These are phyloP conservation scores for Vachellia collinsii DNA, from an alignment of 306 rosid species.

Conservation along the genomic window DNA sequence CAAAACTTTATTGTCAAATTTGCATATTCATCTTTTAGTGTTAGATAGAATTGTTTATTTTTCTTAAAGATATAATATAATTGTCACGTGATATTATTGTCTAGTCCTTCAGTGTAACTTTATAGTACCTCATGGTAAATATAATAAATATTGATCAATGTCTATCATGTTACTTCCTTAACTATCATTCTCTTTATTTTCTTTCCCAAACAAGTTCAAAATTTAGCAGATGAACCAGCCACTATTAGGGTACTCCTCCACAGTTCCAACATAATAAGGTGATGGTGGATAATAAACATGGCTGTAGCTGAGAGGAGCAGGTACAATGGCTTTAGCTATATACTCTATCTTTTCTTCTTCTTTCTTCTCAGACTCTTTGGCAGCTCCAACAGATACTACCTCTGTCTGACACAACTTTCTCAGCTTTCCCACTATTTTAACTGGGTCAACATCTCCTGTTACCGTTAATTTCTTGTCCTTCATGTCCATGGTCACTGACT, in stretches of 20 bases:
- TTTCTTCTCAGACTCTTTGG: conserved; percentile 37
- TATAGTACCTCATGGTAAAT: no score
- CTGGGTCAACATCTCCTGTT: conserved; percentile 57
- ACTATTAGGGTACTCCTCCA: conserved; percentile 64
- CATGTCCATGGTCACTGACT: conserved; percentile 55
- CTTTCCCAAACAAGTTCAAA: neutral
- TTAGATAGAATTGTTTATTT: no score
- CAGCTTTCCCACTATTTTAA: conserved; percentile 43
- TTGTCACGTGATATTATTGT: no score
- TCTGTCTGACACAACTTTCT: conserved; percentile 23
- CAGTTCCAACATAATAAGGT: neutral
- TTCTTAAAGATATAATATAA: no score
- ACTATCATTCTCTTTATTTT: neutral
- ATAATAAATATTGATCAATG: no score
- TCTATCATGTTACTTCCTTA: neutral
- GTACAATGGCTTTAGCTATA: neutral
- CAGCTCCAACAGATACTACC: conserved; percentile 50
- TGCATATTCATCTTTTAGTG: no score
- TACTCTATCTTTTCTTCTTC: neutral
- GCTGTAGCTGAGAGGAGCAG: neutral
- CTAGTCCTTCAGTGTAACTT: no score
- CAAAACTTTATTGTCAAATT: no score
- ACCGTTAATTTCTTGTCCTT: conserved; percentile 49
- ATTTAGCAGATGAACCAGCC: conserved; percentile 62
- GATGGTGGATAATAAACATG: neutral